phyloP scores from a whole-genome alignment of 2,329 filamentous ascomycete genomes.

The Fusarium luffae region DNA sequence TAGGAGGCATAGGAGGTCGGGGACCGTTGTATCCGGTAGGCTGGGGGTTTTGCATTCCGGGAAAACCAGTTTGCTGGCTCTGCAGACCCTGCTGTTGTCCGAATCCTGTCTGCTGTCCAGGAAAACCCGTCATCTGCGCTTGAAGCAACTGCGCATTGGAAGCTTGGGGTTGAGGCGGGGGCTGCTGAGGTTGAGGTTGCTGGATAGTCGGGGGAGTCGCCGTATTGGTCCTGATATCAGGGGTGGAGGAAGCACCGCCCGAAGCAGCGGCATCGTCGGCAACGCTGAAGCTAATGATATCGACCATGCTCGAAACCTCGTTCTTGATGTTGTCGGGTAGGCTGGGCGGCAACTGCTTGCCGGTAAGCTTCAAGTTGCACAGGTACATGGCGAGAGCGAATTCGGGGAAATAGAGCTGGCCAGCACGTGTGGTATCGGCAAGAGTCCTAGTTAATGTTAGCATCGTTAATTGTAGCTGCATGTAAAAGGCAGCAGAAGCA shows the following conservation, averaged over 20 bases:
- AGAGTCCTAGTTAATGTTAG: slow-evolving; percentile 72
- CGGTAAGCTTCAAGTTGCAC: slow-evolving; percentile 91
- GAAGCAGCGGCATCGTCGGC: slow-evolving; percentile 73
- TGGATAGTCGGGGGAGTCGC: slow-evolving; percentile 67
- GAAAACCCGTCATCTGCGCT: slow-evolving; percentile 76
- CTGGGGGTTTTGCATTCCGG: slow-evolving; percentile 71
- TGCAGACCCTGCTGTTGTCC: slow-evolving; percentile 70
- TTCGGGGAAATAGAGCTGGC: slow-evolving; percentile 95
- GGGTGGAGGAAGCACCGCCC: slow-evolving; percentile 66
- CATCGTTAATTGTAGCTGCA: not conserved
- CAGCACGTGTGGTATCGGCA: slow-evolving; percentile 94
- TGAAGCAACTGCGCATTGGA: slow-evolving; percentile 76
- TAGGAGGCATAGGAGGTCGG: slow-evolving; percentile 89
- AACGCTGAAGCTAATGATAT: slow-evolving; percentile 96
- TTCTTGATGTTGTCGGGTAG: slow-evolving; percentile 92
- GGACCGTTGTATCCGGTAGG: slow-evolving; percentile 84
- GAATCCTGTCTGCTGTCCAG: slow-evolving; percentile 67
- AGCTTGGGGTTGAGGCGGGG: slow-evolving; percentile 77
- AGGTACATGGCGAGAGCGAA: slow-evolving; percentile 99
- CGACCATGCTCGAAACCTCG: slow-evolving; percentile 99
- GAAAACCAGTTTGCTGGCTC: slow-evolving; percentile 76
- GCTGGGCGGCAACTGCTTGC: slow-evolving; percentile 78
- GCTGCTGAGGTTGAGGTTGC: slow-evolving; percentile 78
- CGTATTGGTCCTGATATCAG: slow-evolving; percentile 68
- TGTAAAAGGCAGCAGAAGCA: not conserved